phyloP scores from a whole-genome alignment of 192 early-diverging fungal species.

The Coemansia sp. region DNA sequence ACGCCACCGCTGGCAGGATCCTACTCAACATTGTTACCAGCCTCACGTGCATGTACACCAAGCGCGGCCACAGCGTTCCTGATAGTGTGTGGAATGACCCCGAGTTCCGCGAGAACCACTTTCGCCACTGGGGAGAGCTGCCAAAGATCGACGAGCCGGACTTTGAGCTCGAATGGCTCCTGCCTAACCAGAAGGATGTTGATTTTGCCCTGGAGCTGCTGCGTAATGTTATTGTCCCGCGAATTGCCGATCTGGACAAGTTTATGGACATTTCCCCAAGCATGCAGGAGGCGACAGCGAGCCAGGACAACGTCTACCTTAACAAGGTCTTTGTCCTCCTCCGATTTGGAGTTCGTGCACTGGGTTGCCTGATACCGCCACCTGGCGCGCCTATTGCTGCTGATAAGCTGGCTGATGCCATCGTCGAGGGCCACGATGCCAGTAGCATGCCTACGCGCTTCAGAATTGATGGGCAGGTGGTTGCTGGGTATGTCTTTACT shows the following conservation, averaged over 20 bases:
- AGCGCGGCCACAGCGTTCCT: slow-evolving; percentile 33
- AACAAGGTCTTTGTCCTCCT: slow-evolving; percentile 25
- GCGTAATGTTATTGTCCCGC: slow-evolving; percentile 54
- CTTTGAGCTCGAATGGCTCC: slow-evolving; percentile 74
- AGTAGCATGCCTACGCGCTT: slow-evolving; percentile 33
- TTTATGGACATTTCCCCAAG: slow-evolving; percentile 13
- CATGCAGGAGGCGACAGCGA: slow-evolving; percentile 10
- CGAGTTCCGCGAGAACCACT: slow-evolving; percentile 64
- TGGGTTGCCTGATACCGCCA: slow-evolving; percentile 37
- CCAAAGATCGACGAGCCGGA: slow-evolving; percentile 41
- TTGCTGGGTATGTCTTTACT: slow-evolving; percentile 69
- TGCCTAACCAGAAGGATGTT: slow-evolving; percentile 65
- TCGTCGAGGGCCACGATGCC: slow-evolving; percentile 22
- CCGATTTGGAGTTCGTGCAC: slow-evolving; percentile 19
- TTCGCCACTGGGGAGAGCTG: slow-evolving; percentile 75
- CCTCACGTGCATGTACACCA: slow-evolving; percentile 18
- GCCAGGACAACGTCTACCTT: slow-evolving; percentile 34
- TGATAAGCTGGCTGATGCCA: slow-evolving; percentile 14
- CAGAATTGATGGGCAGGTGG: slow-evolving; percentile 39
- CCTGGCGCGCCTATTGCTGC: slow-evolving; percentile 8
- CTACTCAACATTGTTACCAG: slow-evolving; percentile 15
- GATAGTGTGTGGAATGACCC: slow-evolving; percentile 28
- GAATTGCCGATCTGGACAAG: slow-evolving; percentile 18
- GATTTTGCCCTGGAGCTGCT: slow-evolving; percentile 67
- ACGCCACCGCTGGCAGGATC: slow-evolving; percentile 20